Evolutionary conservation across 495 filamentous ascomycete genomes (phyloP).

Genomic region (Aspergillus ellipticus): DNA sequence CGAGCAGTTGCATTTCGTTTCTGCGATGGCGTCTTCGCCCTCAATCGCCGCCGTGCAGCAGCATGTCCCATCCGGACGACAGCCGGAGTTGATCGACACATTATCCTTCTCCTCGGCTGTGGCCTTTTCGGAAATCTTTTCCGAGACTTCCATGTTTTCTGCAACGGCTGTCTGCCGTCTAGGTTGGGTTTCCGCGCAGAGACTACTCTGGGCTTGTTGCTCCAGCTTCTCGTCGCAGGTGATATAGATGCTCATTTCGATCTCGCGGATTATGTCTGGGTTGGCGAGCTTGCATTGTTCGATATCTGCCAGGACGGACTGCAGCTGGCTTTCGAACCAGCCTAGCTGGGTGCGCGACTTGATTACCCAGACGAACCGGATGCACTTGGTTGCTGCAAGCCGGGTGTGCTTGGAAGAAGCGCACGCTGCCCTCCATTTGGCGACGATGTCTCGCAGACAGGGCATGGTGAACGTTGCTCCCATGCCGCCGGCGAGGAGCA

Average conservation of each 20-base stretch:
- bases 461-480: constrained; percentile 55
- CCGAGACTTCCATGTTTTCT: constrained; percentile 2
- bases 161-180: not conserved
- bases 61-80: constrained; percentile 42
- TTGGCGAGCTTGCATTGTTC: constrained; percentile 26
- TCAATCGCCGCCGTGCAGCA: constrained; percentile 51
- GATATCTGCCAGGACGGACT: constrained; percentile 52
- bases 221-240: constrained; percentile 54
- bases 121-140: constrained; percentile 13
- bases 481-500: constrained; percentile 60
- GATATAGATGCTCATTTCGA: constrained; percentile 57
- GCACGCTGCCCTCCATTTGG: constrained; percentile 30
- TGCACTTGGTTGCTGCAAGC: constrained; percentile 53
- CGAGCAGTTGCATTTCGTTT: constrained; percentile 30
- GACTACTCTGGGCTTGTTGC: constrained; percentile 2
- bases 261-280: constrained; percentile 29
- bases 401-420: constrained; percentile 10
- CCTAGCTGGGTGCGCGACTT: constrained; percentile 63
- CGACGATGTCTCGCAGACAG: constrained; percentile 49
- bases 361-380: constrained; percentile 72
- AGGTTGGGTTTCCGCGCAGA: constrained; percentile 5
- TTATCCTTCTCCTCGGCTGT: not conserved
- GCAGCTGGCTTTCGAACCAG: constrained; percentile 64
- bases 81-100: constrained; percentile 13
- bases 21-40: constrained; percentile 38